Evolutionary conservation across 2,329 filamentous ascomycete genomes (phyloP), one percentile per base, ranked within the genome.

Genomic region (Cladosporium sp.): DNA sequence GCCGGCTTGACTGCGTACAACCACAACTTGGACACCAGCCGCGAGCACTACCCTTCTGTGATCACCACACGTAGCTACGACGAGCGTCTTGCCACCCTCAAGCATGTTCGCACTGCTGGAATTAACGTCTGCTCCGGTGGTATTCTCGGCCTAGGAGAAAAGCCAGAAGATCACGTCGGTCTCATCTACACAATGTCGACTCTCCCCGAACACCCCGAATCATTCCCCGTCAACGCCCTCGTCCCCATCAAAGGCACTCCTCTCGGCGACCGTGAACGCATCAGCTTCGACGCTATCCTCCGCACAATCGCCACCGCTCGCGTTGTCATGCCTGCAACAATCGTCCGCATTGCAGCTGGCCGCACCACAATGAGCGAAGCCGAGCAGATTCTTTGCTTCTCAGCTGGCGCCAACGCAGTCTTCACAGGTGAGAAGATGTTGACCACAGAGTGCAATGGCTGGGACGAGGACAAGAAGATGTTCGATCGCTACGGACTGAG

Each of bases 351-450:
- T 48, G 91, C 91, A 0, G 91, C 91, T 0, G 91, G 91, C 2
- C 80, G 91, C 47, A 91, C 90, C 71, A 89, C 86, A 12, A 88
- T 96, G 83, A 82, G 83, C 3, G 91, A 96, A 75, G 90, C 94
- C 74, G 88, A 96, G 77, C 91, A 96, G 75, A 86, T 90, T 13
- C 72, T 93, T 63, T 96, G 91, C 74, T 96, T 96, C 76, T 87
- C 90, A 83, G 90, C 91, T 0, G 91, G 91, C 13, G 91, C 91
- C 1, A 96, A 96, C 67, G 91, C 91, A n/a, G 88, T 96, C 34
- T 96, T 96, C 70, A 96, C 91, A 0, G 91, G 91, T 8, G 91
- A 96, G 77, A 96, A 93, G 80, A 96, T 96, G 91, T 73, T 96
- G 74, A 96, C 91, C 4, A 96, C 91, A 0, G 89, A 91, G 58